Evolutionary conservation across 2,329 filamentous ascomycete genomes (phyloP).

Genomic region (Aquanectria penicillioides): DNA sequence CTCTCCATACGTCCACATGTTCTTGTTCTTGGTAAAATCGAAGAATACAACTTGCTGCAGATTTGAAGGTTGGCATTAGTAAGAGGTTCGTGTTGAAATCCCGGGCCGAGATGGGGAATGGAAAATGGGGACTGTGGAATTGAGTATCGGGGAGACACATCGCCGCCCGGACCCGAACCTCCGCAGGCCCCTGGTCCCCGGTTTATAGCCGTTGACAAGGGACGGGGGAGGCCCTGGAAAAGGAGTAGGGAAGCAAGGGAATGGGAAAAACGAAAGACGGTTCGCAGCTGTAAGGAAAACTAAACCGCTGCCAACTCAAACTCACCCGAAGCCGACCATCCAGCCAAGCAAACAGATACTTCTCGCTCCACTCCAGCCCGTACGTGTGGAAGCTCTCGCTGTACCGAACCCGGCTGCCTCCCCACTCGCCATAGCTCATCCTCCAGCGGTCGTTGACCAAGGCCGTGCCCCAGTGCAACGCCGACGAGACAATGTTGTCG

Average conservation of each 20-base stretch:
- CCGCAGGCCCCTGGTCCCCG: too few species aligned
- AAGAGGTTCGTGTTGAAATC: too few species aligned
- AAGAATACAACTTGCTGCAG: constrained; percentile 36
- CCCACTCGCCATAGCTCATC: constrained; percentile 44
- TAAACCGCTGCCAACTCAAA: too few species aligned
- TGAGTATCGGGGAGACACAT: too few species aligned
- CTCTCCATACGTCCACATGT: constrained; percentile 47
- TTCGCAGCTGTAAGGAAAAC: too few species aligned
- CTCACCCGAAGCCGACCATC: constrained; percentile 54
- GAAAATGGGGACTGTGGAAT: too few species aligned
- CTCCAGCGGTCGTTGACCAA: constrained; percentile 43
- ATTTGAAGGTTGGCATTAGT: too few species aligned
- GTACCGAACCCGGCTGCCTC: constrained; percentile 47
- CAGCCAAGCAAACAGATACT: constrained; percentile 62
- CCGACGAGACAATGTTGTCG: constrained; percentile 51
- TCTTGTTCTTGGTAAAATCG: constrained; percentile 48
- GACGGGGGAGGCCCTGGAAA: too few species aligned
- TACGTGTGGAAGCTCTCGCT: constrained; percentile 58
- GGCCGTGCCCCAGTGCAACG: constrained; percentile 56
- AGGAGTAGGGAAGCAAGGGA: background rate
- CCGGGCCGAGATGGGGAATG: too few species aligned
- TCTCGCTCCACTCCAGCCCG: constrained; percentile 61
- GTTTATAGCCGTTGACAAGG: too few species aligned
- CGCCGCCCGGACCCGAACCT: too few species aligned
- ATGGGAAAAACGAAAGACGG: constrained; percentile 33